Evolutionary conservation across 352 stramenopile genomes (phyloP), one percentile per base, ranked within the genome.

Genomic region (Phytopythium chamaehyphon): DNA sequence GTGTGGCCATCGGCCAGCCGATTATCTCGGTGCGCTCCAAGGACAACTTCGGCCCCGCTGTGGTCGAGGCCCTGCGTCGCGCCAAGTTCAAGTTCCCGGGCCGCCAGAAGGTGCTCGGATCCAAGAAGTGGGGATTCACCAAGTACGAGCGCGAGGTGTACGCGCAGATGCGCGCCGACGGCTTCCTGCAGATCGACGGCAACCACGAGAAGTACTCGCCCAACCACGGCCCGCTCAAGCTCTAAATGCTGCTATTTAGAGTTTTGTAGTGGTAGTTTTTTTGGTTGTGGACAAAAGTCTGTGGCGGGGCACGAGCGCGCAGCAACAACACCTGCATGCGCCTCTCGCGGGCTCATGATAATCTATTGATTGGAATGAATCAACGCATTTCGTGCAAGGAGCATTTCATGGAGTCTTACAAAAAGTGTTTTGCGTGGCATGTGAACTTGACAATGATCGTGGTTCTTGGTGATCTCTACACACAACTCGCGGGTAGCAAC

Each of bases 1-100:
- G 97, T 76, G 96, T 99, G 52, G 81, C 91, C 62, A 99, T 99
- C 65, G 97, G 97, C 61, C 96, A 99, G 86, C 88, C 98, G 48
- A 93, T 99, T 68, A 96, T 99, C 52, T 98, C 82, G 59, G 95
- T 99, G 43, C 89, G 97, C 58, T 93, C 87, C 57, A 99, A 99
- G 84, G 97, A 99, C 78, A 76, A 81, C 45, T 91, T 97, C 63
- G 87, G 93, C 57, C 69, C 84, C 6, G 84, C 95, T 50, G 95
- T 98, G 57, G 91, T 99, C 40, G 96, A 99, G 76, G 96, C 97
- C 22, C 93, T 99, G 62, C 95, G 97, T 84, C 95, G 97, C 82
- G 97, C 96, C 68, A 99, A 99, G 88, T 99, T 99, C 81, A 99
- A 99, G 91, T 99, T 99, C 79, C 96, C 97, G 35, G 97, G 97